These are phyloP conservation scores for Peltaster fructicola DNA, from an alignment of 2,329 filamentous ascomycete species.

Conservation along the genomic window DNA sequence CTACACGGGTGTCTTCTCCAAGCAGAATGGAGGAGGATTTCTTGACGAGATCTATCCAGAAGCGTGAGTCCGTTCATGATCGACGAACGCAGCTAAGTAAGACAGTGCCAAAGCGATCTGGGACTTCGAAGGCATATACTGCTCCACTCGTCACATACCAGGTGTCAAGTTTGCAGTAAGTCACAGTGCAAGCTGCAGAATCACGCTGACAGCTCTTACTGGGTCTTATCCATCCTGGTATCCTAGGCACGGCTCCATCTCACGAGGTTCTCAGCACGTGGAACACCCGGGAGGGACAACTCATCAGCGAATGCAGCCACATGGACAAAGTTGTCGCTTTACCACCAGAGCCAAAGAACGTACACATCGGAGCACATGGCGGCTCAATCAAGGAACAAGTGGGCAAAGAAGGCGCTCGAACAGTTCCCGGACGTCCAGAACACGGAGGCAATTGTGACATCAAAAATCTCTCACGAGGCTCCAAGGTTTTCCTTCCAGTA, in stretches of 20 bases:
- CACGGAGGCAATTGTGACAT: conserved; percentile 87
- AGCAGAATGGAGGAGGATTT: conserved; percentile 72
- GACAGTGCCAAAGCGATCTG: conserved; percentile 56
- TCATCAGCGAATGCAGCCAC: conserved; percentile 51
- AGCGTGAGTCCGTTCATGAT: conserved; percentile 35
- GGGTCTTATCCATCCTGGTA: conserved; percentile 79
- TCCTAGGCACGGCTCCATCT: conserved; percentile 76
- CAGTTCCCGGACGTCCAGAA: conserved; percentile 68
- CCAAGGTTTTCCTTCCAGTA: conserved; percentile 72
- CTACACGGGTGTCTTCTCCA: conserved; percentile 68
- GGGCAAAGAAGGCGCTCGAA: conserved; percentile 62
- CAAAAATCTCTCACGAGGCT: conserved; percentile 65
- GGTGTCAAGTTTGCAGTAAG: conserved; percentile 73
- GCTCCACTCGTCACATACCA: conserved; percentile 70
- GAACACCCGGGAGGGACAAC: conserved; percentile 67
- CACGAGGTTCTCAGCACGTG: conserved; percentile 59
- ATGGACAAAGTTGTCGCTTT: conserved; percentile 57
- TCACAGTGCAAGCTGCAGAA: too few species aligned
- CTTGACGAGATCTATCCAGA: conserved; percentile 74
- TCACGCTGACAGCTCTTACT: too few species aligned
- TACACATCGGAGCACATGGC: conserved; percentile 50
- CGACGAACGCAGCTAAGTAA: conserved; percentile 1
- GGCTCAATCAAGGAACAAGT: conserved; percentile 46
- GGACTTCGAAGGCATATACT: conserved; percentile 65
- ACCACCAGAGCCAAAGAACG: conserved; percentile 53